Evolutionary conservation across 768 basidiomycete genomes (phyloP).

Genomic region (Mycena capillaripes): DNA sequence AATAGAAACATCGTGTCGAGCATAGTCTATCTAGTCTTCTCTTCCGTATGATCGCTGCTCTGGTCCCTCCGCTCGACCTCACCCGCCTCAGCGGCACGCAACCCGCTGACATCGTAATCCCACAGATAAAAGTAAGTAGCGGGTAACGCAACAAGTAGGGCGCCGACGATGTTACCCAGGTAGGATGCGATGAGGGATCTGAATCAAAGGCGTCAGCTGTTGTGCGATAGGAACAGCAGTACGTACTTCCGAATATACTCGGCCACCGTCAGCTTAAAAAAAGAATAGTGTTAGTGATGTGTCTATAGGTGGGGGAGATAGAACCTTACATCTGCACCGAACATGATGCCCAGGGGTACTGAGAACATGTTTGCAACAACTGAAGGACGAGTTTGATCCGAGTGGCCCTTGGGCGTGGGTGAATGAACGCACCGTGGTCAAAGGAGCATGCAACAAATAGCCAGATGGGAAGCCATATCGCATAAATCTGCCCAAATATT

Average conservation of each 20-base stretch:
- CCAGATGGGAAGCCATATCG: slow-evolving; percentile 84
- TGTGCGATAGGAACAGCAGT: not conserved
- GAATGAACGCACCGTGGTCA: slow-evolving; percentile 69
- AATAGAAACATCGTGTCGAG: not conserved
- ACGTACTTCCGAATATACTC: slow-evolving; percentile 78
- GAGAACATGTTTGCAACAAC: slow-evolving; percentile 86
- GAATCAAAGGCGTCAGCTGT: slow-evolving; percentile 1
- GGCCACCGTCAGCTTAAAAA: slow-evolving; percentile 59
- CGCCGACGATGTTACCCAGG: slow-evolving; percentile 79
- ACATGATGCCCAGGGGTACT: slow-evolving; percentile 78
- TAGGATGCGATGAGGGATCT: slow-evolving; percentile 76
- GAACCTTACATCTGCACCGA: slow-evolving; percentile 70
- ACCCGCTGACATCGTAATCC: slow-evolving; percentile 59
- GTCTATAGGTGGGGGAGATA: not conserved
- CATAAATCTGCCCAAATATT: slow-evolving; percentile 59
- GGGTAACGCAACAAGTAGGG: slow-evolving; percentile 73
- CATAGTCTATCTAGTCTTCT: slow-evolving; percentile 21
- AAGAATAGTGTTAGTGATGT: not conserved
- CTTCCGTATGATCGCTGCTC: slow-evolving; percentile 10
- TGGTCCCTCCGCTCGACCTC: slow-evolving; percentile 36
- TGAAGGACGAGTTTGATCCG: slow-evolving; percentile 39
- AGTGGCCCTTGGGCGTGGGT: not conserved
- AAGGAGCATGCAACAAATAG: slow-evolving; percentile 79
- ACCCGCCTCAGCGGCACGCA: slow-evolving; percentile 57
- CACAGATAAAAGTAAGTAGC: slow-evolving; percentile 73